Percentiles rank a stretch among this genome's conserved stretches.
These are phyloP conservation scores for Cicer judaicum DNA, from an alignment of 306 rosid genomes.

Conservation along the genomic window DNA sequence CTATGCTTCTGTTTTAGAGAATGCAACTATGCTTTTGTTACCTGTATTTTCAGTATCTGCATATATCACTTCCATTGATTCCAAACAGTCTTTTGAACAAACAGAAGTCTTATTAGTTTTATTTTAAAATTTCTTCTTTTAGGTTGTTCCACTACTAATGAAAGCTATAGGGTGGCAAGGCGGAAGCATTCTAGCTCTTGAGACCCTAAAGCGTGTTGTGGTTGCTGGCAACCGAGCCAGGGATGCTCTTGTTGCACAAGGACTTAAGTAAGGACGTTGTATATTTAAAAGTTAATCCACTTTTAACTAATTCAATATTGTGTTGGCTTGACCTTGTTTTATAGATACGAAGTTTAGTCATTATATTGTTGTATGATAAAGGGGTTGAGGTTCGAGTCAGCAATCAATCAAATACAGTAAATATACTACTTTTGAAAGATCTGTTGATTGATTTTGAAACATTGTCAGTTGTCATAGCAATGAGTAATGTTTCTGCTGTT, in stretches of 20 bases:
- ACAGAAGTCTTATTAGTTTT: not conserved
- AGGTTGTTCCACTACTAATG: slow-evolving; percentile 98
- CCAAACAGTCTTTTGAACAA: slow-evolving; percentile 15
- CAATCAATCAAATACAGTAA: not conserved
- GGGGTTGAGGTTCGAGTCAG: slow-evolving; percentile 18
- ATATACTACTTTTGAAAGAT: slow-evolving; percentile 13
- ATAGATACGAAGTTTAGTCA: slow-evolving; percentile 16
- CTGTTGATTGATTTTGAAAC: slow-evolving; percentile 7
- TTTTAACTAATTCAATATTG: slow-evolving; percentile 18
- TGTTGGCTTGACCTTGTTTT: slow-evolving; percentile 15
- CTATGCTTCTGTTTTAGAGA: slow-evolving; percentile 13
- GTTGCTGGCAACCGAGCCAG: slow-evolving; percentile 99
- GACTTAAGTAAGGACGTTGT: slow-evolving; percentile 82
- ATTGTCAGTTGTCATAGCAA: slow-evolving; percentile 2
- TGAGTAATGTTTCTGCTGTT: slow-evolving; percentile 11
- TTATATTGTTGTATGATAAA: slow-evolving; percentile 9
- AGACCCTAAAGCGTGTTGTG: slow-evolving; percentile 97
- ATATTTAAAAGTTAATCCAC: not conserved
- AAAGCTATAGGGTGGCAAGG: slow-evolving; percentile 99
- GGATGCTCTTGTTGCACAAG: slow-evolving; percentile 99
- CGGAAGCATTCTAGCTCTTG: slow-evolving; percentile 97
- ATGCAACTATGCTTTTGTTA: slow-evolving; percentile 17
- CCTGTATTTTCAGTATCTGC: slow-evolving; percentile 12
- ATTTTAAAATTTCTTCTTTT: slow-evolving; percentile 40
- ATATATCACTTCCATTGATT: not conserved